Percentiles rank a stretch among this genome's conserved stretches.
These are phyloP conservation scores for Diaporthe caulivora DNA, from an alignment of 2,329 filamentous ascomycete genomes.

Conservation along the genomic window DNA sequence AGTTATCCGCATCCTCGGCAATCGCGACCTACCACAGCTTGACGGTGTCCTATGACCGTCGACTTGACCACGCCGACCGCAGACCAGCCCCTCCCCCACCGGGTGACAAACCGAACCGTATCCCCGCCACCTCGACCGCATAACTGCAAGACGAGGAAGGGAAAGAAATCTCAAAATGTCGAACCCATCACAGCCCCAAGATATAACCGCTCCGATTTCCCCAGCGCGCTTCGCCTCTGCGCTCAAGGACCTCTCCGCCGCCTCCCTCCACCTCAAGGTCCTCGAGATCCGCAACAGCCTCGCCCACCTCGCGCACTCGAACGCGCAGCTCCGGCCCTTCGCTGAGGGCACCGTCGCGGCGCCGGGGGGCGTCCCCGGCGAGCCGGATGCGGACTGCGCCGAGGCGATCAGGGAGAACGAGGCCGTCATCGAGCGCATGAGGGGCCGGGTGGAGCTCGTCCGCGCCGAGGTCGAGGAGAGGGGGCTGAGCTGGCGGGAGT, in stretches of 20 bases:
- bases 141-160: neutral
- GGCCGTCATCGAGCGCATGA: conserved; percentile 75
- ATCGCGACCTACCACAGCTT: neutral
- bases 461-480: conserved; percentile 73
- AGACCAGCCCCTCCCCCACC: neutral
- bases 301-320: conserved; percentile 79
- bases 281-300: conserved; percentile 82
- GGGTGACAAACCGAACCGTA: neutral
- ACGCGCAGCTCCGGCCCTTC: conserved; percentile 78
- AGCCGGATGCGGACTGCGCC: conserved; percentile 76
- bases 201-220: conserved; percentile 64
- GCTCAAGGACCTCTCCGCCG: conserved; percentile 74
- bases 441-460: conserved; percentile 73
- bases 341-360: conserved; percentile 63
- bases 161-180: conserved; percentile 53
- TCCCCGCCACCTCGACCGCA: neutral
- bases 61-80: neutral
- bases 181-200: conserved; percentile 66
- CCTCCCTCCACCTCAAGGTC: conserved; percentile 78
- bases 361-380: conserved; percentile 43
- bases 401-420: conserved; percentile 82
- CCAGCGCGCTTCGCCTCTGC: conserved; percentile 75
- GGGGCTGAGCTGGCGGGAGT: conserved; percentile 69
- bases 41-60: neutral
- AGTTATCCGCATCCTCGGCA: neutral